Conservation (phyloP, 2,329 filamentous ascomycete species). For the Fusarium sp. region DNA sequence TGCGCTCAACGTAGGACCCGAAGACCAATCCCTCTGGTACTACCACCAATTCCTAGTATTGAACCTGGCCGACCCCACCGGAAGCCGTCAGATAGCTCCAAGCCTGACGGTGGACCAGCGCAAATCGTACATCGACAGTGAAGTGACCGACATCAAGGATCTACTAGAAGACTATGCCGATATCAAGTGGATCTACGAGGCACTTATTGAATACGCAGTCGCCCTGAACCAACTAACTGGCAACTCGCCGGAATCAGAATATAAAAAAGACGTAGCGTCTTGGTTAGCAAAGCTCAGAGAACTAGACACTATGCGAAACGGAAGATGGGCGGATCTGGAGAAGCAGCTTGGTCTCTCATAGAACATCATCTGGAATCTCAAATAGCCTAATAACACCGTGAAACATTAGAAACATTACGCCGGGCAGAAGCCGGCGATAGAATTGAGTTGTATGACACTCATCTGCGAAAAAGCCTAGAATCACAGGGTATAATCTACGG, state of each 20-base stretch:
- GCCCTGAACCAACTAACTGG: constrained; percentile 66
- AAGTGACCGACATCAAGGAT: constrained; percentile 80
- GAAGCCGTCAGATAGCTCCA: constrained; percentile 70
- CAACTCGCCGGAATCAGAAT: constrained; percentile 52
- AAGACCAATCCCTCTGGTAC: constrained; percentile 97
- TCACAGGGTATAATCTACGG: neutral
- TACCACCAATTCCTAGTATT: constrained; percentile 91
- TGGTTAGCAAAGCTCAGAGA: constrained; percentile 76
- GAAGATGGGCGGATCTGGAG: constrained; percentile 81
- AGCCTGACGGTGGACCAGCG: constrained; percentile 72
- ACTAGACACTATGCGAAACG: constrained; percentile 79
- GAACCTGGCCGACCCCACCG: constrained; percentile 66
- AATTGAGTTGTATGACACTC: neutral
- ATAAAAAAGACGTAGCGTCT: constrained; percentile 58
- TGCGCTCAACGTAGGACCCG: constrained; percentile 87
- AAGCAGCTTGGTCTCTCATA: constrained; percentile 47
- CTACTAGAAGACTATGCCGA: constrained; percentile 69
- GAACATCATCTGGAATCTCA: neutral
- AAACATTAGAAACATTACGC: neutral
- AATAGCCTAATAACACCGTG: neutral
- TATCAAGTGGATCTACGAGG: constrained; percentile 89
- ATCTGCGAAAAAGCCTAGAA: neutral
- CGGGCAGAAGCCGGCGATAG: neutral
- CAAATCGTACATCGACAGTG: constrained; percentile 72
- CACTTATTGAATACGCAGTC: constrained; percentile 79